These are phyloP conservation scores for Candida andamanensis DNA, from an alignment of 805 yeast species.

Conservation along the genomic window DNA sequence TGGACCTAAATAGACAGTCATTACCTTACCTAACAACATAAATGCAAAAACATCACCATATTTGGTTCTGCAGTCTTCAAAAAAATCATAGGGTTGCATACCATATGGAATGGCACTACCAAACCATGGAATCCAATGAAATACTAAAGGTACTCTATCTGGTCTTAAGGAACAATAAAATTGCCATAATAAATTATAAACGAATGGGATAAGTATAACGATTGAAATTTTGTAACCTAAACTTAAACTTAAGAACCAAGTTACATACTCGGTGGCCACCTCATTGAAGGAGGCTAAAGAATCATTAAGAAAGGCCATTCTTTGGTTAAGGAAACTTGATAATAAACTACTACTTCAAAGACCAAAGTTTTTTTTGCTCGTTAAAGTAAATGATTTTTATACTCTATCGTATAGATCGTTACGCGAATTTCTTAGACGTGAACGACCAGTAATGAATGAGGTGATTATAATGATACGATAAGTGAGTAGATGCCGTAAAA, in stretches of 20 bases:
- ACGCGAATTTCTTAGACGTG: slow-evolving; percentile 2
- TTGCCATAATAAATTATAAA: slow-evolving; percentile 65
- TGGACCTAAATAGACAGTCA: slow-evolving; percentile 96
- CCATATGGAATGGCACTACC: slow-evolving; percentile 91
- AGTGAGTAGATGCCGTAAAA: too few relatives aligned
- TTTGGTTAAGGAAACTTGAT: too few relatives aligned
- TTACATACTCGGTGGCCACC: slow-evolving; percentile 3
- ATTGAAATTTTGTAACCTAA: slow-evolving; percentile 25
- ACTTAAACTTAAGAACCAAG: slow-evolving; percentile 19
- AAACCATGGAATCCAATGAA: slow-evolving; percentile 92
- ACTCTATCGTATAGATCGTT: slow-evolving; percentile 4
- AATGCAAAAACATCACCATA: slow-evolving; percentile 94
- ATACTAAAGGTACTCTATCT: slow-evolving; percentile 86
- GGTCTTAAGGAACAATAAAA: slow-evolving; percentile 62
- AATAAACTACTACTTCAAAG: too few relatives aligned
- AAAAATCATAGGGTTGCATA: slow-evolving; percentile 89
- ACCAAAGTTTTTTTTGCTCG: too few relatives aligned
- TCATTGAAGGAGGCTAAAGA: slow-evolving; percentile 5
- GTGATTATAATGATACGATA: slow-evolving; percentile 6
- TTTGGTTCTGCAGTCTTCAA: slow-evolving; percentile 68
- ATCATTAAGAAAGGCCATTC: slow-evolving; percentile 22
- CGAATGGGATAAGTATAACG: slow-evolving; percentile 48
- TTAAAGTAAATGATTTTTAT: too few relatives aligned
- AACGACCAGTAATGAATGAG: slow-evolving; percentile 5
- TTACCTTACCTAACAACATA: slow-evolving; percentile 78